Conservation (phyloP, 2,329 filamentous ascomycete species). For the Fusarium haematococcum region DNA sequence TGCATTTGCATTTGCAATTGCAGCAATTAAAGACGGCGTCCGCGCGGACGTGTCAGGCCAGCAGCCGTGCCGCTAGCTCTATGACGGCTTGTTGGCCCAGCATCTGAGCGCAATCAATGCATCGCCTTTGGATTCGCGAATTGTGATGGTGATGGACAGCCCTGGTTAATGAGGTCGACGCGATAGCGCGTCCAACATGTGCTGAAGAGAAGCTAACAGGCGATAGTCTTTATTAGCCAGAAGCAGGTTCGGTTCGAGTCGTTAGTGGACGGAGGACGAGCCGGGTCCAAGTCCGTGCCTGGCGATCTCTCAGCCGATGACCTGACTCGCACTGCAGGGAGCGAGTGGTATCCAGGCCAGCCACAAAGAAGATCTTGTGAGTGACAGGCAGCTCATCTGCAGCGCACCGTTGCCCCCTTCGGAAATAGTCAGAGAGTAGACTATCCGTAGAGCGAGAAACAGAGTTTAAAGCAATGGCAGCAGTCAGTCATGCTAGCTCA, state of each 20-base stretch:
- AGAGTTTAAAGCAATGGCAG: neutral
- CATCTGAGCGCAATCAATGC: neutral
- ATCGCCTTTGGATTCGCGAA: neutral
- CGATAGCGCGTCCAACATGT: neutral
- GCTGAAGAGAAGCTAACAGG: conserved; percentile 12
- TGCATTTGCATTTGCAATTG: neutral
- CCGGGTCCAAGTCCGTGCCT: conserved; percentile 41
- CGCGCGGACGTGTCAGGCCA: neutral
- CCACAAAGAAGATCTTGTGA: conserved; percentile 3
- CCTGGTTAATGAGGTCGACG: neutral
- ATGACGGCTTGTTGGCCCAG: neutral
- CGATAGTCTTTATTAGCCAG: conserved; percentile 31
- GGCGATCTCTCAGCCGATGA: conserved; percentile 37
- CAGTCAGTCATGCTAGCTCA: conserved; percentile 15
- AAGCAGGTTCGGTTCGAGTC: conserved; percentile 27
- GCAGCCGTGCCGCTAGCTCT: neutral
- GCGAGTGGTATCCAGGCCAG: neutral
- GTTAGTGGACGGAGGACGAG: conserved; percentile 19
- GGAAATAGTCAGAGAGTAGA: neutral
- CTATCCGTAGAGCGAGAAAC: neutral
- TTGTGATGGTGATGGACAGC: neutral
- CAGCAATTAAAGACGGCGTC: neutral
- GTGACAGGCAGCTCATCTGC: neutral
- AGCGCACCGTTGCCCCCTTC: neutral
- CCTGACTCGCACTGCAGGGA: conserved; percentile 37